Base-by-base conservation (phyloP, 2,329 filamentous ascomycete species). In the Aquanectria penicillioides region DNA sequence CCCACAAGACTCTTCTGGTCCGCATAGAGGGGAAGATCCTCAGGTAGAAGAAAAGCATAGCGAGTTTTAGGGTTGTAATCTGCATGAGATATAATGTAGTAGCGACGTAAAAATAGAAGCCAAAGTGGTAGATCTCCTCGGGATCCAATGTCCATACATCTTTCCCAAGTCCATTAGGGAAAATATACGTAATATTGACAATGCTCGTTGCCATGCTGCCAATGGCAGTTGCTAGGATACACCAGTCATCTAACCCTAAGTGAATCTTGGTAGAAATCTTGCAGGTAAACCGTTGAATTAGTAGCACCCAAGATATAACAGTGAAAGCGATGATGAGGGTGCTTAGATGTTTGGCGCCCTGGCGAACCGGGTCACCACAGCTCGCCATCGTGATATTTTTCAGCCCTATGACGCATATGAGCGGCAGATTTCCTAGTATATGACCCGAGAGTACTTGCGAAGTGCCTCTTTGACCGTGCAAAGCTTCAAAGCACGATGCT, bases 11-110 rank as follows among this genome's bases (percentile, higher is more conserved):
- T 7, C 67, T 63, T 5, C 70, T 67, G 10, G 77, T 72, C 0
- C 33, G 57, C 6, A 46, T 60, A 0, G 68, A 66, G 0, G 77
- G 75, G 33, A 81, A 81, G 40, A 81, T 77, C 15, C 74, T 70
- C 13, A 78, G 68, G 52, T 80, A 81, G 58, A 81, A 79, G 48
- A 75, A 71, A 7, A 80, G 61, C 13, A 81, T 64, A 2, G 78
- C 76, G 22, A 79, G 64, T 62, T 81, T 80, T 29, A 77, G 69
- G 5, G 78, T 61, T 10, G 73, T 71, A 48, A 77, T 69, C 26
- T 75, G 70, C 0, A 71, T 25, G 61, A 80, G 74, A 63, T 80
- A 81, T 17, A 79, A 66, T 0, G 77, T 66, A 34, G 77, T 74
- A 3, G 75, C 62, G 6, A 74, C 20, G 61, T 69, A 76, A 51